Base-by-base conservation (phyloP, 805 yeast species). In the Metschnikowia similis region DNA sequence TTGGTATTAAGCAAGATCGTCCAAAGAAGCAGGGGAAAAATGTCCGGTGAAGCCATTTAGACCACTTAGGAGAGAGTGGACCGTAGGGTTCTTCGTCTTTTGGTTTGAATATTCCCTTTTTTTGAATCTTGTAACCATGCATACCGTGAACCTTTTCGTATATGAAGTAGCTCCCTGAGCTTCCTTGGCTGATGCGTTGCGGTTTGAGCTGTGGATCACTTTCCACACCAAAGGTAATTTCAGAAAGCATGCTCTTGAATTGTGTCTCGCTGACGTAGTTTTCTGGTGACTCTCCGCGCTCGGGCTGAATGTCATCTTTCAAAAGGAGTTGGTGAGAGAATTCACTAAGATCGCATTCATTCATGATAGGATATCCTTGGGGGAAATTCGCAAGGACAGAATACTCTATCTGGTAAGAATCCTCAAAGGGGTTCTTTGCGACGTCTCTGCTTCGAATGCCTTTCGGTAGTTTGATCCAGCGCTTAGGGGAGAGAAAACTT, bases 31-130 rank as follows among this genome's bases (percentile, higher is more conserved):
- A 85, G 2, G 91, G 91, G 49, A 85, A 85, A 53, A 85, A 74
- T 28, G 84, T 85, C 56, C 90, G 64, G 60, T 85, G 90, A 3
- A 84, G 62, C 90, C 91, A 85, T 65, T 85, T 85, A 1, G 87
- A 79, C 89, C 90, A 83, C 61, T 85, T 85, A 1, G 91, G 90
- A 4, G 87, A 81, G 47, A 85, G 60, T 1, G 89, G 88, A 0
- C 90, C 91, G 60, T 85, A 85, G 0, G 90, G 91, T 57, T 85
- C 90, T 63, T 85, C 91, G 63, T 85, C 89, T 60, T 84, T 84
- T 4, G 91, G 91, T 61, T 85, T 85, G 70, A 85, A 85, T 2
- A 85, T 82, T 0, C 84, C 90, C 13, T 75, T 75, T 10, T 73
- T 74, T 27, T 50, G 47, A 27, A 50, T 51, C 3, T 45, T 47